Evolutionary conservation across 768 basidiomycete genomes (phyloP).

Genomic region (Termitomyces titanicus): DNA sequence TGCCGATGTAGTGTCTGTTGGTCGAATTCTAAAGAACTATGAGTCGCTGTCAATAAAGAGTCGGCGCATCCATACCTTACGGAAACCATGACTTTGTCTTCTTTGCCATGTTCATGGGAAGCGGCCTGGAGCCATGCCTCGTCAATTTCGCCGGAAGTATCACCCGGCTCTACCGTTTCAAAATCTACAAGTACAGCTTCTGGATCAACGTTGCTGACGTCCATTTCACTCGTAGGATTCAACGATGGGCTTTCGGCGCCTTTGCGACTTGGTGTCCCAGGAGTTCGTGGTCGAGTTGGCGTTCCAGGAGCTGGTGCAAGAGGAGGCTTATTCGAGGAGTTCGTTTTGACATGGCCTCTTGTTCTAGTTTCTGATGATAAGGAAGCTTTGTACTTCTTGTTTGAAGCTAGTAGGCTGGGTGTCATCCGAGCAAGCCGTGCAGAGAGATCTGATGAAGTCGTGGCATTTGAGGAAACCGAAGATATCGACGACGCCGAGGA

Average conservation of each 20-base stretch:
- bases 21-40: constrained; percentile 50
- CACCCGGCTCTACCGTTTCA: constrained; percentile 63
- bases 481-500: constrained; percentile 23
- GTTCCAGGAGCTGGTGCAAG: constrained; percentile 50
- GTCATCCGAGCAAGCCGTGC: constrained; percentile 28
- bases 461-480: constrained; percentile 25
- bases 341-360: constrained; percentile 10
- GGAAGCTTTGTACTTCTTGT: constrained; percentile 68
- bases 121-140: constrained; percentile 45
- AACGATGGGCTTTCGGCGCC: constrained; percentile 47
- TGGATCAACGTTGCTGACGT: constrained; percentile 66
- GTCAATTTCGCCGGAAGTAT: constrained; percentile 69
- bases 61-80: constrained; percentile 49
- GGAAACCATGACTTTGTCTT: constrained; percentile 86
- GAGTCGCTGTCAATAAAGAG: constrained; percentile 4
- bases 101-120: constrained; percentile 53
- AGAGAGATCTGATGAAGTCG: constrained; percentile 20
- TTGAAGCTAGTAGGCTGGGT: constrained; percentile 28
- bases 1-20: constrained; percentile 46
- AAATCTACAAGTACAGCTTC: constrained; percentile 78
- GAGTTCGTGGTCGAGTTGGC: constrained; percentile 56
- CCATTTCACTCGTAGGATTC: constrained; percentile 62
- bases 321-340: constrained; percentile 22
- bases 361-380: constrained; percentile 44
- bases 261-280: constrained; percentile 43